A percentile compares a stretch with the other conserved stretches of the same genome.
phyloP scores from a whole-genome alignment of 306 rosid genomes.

The Dicorynia guianensis region DNA sequence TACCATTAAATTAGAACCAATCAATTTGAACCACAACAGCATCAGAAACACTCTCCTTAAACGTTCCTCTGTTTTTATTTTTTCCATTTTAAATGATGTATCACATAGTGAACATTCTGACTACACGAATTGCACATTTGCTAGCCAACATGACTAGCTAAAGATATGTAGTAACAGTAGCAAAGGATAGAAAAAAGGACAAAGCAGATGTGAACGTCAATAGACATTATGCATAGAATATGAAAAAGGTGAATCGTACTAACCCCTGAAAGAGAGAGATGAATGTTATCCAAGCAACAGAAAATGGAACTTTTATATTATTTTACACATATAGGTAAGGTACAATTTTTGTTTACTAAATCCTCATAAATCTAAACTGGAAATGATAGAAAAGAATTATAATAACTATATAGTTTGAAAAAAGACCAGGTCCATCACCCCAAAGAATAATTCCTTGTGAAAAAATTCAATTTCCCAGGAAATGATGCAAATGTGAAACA shows the following conservation, averaged over 20 bases:
- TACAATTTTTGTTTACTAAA: neutral
- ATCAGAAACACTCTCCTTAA: neutral
- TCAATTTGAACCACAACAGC: slow-evolving; percentile 30
- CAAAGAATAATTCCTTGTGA: too few relatives aligned
- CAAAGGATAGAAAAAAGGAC: neutral
- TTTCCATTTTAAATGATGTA: slow-evolving; percentile 5
- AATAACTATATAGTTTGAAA: neutral
- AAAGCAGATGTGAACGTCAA: neutral
- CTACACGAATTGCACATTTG: neutral
- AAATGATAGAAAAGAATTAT: neutral
- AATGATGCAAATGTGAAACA: too few relatives aligned
- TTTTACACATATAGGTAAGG: neutral
- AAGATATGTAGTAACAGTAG: too few relatives aligned
- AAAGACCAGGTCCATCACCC: too few relatives aligned
- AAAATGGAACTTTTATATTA: neutral
- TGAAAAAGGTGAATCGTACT: neutral
- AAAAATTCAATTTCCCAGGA: neutral
- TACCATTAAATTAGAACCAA: slow-evolving; percentile 24
- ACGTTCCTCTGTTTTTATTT: neutral
- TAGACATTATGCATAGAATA: neutral
- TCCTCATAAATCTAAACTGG: neutral
- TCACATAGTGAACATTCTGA: neutral
- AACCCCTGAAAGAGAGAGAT: neutral
- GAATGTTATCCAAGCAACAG: neutral
- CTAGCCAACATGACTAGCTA: neutral